Evolutionary conservation across 306 rosid genomes (phyloP), one percentile per base, ranked within the genome.

Genomic region (Rosa chinensis): DNA sequence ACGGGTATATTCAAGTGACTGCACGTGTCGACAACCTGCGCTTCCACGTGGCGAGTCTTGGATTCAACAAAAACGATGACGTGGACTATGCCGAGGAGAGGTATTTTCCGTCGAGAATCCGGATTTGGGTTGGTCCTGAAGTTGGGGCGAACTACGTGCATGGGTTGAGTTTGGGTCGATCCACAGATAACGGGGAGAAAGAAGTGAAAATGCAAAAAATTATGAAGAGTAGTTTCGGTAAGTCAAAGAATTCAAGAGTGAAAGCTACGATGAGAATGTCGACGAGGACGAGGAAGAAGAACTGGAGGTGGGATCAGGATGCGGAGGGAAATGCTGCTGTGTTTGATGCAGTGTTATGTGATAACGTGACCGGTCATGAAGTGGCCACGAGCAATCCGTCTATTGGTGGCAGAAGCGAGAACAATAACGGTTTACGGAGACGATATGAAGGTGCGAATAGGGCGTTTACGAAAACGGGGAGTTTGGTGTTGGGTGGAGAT

Each of bases 291-390:
- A 79, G 68, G 64, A 81, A 50, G 13, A 89, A 10, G 87, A 91
- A 84, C 20, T 94, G 99, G 99, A 87, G 97, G 75, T 84, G 92
- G 97, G 97, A 94, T 71, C 97, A 91, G 23, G 99, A 95, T 1
- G 92, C 90, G 0, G 97, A 95, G 44, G 97, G 99, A 17, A 92
- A 91, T 47, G 92, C 95, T 0, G 97, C 93, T 1, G 85, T 94
- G 58, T 92, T 91, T 66, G 99, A 94, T 25, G 91, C 72, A 5
- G 90, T 91, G 73, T 43, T 92, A 81, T 72, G 87, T 53, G 97
- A 94, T 45, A 84, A 73, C 63, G 21, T 25, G 37, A 87, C 97
- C 5, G 94, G 97, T 8, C 75, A 78, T 1, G 99, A 94, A 72
- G 96, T 86, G 58, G 89, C 89, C 3, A 55, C 80, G 71, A 78